These are phyloP conservation scores for Mucor lusitanicus DNA, from an alignment of 371 early-diverging fungal genomes.

Conservation along the genomic window DNA sequence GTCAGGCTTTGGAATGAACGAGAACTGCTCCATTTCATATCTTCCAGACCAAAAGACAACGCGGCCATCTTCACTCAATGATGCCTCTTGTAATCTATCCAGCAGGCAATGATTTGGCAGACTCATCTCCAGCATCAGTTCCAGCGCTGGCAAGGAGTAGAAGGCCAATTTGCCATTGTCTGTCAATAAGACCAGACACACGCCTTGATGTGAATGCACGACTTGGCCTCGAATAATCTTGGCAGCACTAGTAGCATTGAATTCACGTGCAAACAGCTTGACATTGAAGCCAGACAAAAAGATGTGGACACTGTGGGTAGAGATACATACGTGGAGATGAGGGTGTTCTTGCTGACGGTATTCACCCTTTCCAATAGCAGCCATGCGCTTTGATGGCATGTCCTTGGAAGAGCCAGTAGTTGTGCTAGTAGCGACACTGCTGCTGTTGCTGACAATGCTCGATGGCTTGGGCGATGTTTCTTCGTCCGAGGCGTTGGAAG, in stretches of 20 bases:
- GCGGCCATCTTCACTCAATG: slow-evolving; percentile 51
- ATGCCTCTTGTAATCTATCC: slow-evolving; percentile 28
- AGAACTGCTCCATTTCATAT: slow-evolving; percentile 47
- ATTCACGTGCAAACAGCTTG: slow-evolving; percentile 28
- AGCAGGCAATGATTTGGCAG: slow-evolving; percentile 3
- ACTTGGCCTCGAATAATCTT: slow-evolving; percentile 27
- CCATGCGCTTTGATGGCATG: slow-evolving; percentile 23
- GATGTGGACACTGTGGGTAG: slow-evolving; percentile 10
- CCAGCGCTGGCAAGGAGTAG: slow-evolving; percentile 33
- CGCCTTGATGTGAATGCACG: slow-evolving; percentile 20
- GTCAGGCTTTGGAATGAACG: slow-evolving; percentile 30
- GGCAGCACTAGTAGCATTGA: background rate
- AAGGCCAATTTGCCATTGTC: slow-evolving; percentile 25
- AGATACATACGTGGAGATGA: slow-evolving; percentile 33
- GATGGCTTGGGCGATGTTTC: background rate
- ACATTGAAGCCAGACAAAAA: slow-evolving; percentile 35
- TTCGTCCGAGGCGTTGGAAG: slow-evolving; percentile 8
- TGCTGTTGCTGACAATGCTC: slow-evolving; percentile 7
- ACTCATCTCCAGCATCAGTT: slow-evolving; percentile 18
- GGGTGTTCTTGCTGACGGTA: slow-evolving; percentile 39
- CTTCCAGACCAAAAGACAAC: slow-evolving; percentile 48
- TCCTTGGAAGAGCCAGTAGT: background rate
- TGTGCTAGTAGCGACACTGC: background rate
- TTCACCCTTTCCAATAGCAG: slow-evolving; percentile 30
- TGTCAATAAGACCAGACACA: slow-evolving; percentile 30